Conservation (phyloP, 2,329 filamentous ascomycete species). For the Sporothrix brasiliensis region DNA sequence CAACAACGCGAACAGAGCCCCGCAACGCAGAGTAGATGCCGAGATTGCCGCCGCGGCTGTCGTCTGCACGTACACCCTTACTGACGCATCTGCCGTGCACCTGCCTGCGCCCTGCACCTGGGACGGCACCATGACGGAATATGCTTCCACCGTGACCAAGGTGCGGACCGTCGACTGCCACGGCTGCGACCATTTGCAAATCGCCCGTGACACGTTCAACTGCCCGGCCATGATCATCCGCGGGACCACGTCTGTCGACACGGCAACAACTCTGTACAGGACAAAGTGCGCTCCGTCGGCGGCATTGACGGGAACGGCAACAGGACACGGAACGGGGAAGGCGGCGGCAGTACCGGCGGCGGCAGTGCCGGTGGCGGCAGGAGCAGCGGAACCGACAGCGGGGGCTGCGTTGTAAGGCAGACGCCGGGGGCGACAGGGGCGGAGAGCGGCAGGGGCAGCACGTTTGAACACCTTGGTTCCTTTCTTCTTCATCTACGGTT, state of each 20-base stretch:
- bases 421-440: background rate
- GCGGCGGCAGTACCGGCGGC: background rate
- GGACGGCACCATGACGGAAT: slow-evolving; percentile 2
- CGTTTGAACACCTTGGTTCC: background rate
- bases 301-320: background rate
- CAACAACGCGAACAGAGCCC: background rate
- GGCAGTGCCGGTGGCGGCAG: background rate
- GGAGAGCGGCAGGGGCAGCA: too few species aligned
- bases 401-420: background rate
- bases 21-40: slow-evolving; percentile 1
- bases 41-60: background rate
- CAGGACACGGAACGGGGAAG: background rate
- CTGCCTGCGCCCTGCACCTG: background rate
- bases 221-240: background rate
- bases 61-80: slow-evolving; percentile 5
- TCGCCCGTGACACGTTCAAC: background rate
- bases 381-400: background rate
- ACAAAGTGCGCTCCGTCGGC: slow-evolving; percentile 13
- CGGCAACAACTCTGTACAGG: background rate
- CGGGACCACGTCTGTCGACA: background rate
- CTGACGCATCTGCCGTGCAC: background rate
- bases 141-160: background rate
- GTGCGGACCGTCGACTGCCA: slow-evolving; percentile 2
- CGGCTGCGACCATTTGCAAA: background rate
- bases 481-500: background rate